Evolutionary conservation across 106 monocot genomes (phyloP).

Genomic region (Acorus calamus): DNA sequence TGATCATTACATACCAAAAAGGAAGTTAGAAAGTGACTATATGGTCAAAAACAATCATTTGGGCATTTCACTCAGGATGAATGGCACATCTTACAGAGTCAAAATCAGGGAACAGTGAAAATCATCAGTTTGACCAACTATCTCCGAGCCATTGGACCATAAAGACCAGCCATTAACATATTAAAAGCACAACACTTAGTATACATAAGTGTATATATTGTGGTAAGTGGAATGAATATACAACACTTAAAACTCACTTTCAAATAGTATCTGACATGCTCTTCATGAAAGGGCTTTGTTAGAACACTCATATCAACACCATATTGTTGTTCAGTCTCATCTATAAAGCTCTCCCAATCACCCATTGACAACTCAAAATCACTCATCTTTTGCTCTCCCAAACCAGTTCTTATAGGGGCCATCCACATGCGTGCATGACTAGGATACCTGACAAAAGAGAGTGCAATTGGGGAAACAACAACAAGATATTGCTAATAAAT

Average conservation of each 20-base stretch:
- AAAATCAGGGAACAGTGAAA: no score
- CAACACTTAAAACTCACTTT: conserved; percentile 34
- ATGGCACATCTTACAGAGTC: no score
- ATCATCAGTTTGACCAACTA: no score
- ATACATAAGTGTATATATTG: neutral
- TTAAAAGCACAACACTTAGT: no score
- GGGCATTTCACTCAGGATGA: no score
- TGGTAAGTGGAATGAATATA: neutral
- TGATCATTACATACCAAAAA: no score
- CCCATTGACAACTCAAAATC: conserved; percentile 70
- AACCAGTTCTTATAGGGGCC: conserved; percentile 74
- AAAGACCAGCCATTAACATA: no score
- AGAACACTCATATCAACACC: conserved; percentile 87
- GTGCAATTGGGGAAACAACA: neutral
- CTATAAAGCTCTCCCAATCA: conserved; percentile 74
- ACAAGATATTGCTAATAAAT: no score
- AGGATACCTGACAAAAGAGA: conserved; percentile 62
- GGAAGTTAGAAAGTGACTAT: no score
- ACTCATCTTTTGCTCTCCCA: conserved; percentile 68
- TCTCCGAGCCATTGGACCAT: no score
- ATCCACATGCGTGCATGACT: conserved; percentile 99
- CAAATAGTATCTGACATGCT: conserved; percentile 88
- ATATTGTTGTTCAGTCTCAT: conserved; percentile 67
- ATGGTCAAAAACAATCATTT: no score
- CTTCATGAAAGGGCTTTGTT: conserved; percentile 63